Percentiles rank a stretch among this genome's conserved stretches.
Conservation (phyloP, 2,329 filamentous ascomycete species). For the Lecanoromycetidae sp. region DNA sequence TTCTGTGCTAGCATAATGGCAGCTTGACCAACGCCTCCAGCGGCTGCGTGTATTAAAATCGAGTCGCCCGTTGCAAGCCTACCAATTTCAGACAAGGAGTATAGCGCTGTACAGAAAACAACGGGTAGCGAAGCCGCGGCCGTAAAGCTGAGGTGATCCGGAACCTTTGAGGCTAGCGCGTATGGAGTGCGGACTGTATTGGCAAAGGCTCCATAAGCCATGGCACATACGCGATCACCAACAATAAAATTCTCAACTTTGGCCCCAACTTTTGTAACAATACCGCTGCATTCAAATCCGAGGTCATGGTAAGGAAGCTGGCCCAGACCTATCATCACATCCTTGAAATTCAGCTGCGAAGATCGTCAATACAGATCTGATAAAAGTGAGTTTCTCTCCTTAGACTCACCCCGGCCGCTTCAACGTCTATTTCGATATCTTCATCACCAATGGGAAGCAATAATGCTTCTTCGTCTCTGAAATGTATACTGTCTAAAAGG, state of each 20-base stretch:
- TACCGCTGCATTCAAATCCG: slow-evolving; percentile 18
- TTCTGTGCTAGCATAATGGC: slow-evolving; percentile 17
- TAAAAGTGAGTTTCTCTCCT: too few relatives aligned
- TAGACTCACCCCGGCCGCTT: too few relatives aligned
- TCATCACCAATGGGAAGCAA: slow-evolving; percentile 11
- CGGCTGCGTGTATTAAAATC: slow-evolving; percentile 20
- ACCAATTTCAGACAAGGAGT: neutral
- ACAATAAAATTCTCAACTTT: neutral
- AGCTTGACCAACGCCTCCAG: slow-evolving; percentile 19
- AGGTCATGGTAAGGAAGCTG: slow-evolving; percentile 17
- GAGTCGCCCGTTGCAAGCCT: neutral
- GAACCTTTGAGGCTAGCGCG: neutral
- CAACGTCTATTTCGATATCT: slow-evolving; percentile 20
- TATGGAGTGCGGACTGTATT: neutral
- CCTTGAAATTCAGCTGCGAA: slow-evolving; percentile 21
- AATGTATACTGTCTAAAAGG: slow-evolving; percentile 20
- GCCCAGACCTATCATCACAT: slow-evolving; percentile 19
- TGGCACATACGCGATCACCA: slow-evolving; percentile 3
- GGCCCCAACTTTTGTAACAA: neutral
- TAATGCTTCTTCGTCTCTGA: slow-evolving; percentile 19
- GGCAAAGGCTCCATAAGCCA: neutral
- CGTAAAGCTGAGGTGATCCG: neutral
- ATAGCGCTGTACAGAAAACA: slow-evolving; percentile 8
- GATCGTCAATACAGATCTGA: too few relatives aligned
- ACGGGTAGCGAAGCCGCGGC: slow-evolving; percentile 7